Evolutionary conservation across 306 rosid species (phyloP).

Genomic region (Nissolia schottii): DNA sequence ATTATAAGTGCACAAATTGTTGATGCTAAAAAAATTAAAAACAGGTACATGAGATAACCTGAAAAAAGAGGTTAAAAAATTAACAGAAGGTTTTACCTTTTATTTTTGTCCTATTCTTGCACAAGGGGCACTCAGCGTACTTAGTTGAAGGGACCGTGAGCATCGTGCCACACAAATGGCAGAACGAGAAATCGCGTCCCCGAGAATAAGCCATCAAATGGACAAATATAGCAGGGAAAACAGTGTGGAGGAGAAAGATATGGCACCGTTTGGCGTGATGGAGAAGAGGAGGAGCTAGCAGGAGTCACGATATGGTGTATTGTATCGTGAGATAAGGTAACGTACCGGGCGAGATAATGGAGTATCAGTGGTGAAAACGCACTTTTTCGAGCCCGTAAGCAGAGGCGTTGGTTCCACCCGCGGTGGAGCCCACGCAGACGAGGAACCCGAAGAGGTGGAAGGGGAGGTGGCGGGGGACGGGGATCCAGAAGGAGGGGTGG

Average conservation of each 20-base stretch:
- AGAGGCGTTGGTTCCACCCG: not conserved
- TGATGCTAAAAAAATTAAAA: too few relatives aligned
- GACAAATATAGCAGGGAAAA: not conserved
- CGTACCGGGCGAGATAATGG: not conserved
- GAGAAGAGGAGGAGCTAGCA: not conserved
- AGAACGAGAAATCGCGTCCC: conserved; percentile 38
- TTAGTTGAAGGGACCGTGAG: conserved; percentile 27
- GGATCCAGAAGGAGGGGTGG: too few relatives aligned
- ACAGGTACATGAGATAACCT: not conserved
- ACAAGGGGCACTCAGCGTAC: conserved; percentile 28
- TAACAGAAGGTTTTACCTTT: not conserved
- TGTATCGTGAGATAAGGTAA: too few relatives aligned
- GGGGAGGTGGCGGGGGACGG: too few relatives aligned
- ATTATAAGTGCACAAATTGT: too few relatives aligned
- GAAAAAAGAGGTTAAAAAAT: not conserved
- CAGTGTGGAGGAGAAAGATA: not conserved
- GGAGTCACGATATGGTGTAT: not conserved
- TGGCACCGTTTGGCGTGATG: not conserved
- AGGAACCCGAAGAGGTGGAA: not conserved
- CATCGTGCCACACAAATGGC: conserved; percentile 36
- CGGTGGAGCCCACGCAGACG: not conserved
- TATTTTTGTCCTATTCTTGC: conserved; percentile 19
- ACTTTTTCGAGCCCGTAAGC: not conserved
- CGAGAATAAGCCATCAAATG: conserved; percentile 27
- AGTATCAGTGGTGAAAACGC: not conserved